A percentile compares a stretch with the other conserved stretches of the same genome.
Evolutionary conservation across 352 stramenopile genomes (phyloP).

Genomic region (Phytophthora ohioensis): DNA sequence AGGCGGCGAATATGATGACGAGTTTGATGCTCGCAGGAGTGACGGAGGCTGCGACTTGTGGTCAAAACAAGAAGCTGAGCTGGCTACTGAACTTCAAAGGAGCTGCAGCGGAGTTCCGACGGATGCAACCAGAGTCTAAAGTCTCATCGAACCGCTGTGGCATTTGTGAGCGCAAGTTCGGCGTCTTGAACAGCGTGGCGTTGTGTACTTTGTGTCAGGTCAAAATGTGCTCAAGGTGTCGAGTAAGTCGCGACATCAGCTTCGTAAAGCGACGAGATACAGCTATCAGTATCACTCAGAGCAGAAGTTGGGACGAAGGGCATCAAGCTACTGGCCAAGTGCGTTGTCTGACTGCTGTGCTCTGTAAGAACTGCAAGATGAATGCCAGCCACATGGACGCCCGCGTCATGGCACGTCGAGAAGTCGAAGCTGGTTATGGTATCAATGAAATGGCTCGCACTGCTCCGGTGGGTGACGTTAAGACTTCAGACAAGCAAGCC

Average conservation of each 20-base stretch:
- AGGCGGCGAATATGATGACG: constrained; percentile 35
- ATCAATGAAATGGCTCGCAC: constrained; percentile 19
- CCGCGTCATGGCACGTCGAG: constrained; percentile 30
- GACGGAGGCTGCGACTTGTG: constrained; percentile 52
- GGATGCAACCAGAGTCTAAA: constrained; percentile 18
- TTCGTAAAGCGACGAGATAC: constrained; percentile 31
- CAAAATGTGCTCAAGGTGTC: constrained; percentile 51
- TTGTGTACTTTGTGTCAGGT: constrained; percentile 46
- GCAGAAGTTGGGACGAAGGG: constrained; percentile 31
- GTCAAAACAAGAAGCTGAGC: constrained; percentile 67
- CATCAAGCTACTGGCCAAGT: constrained; percentile 24
- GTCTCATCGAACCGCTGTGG: constrained; percentile 31
- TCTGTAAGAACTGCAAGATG: constrained; percentile 71
- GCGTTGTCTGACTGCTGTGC: constrained; percentile 36
- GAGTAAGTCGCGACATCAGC: constrained; percentile 40
- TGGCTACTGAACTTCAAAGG: constrained; percentile 45
- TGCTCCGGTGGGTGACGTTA: background rate
- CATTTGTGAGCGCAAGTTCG: constrained; percentile 51
- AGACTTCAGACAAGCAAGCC: constrained; percentile 1
- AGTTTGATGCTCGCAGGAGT: constrained; percentile 29
- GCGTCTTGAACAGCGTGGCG: constrained; percentile 41
- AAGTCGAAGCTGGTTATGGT: constrained; percentile 19
- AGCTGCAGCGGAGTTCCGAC: constrained; percentile 27
- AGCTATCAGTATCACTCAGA: constrained; percentile 4
- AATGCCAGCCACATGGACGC: constrained; percentile 37